A percentile compares a stretch with the other conserved stretches of the same genome.
Evolutionary conservation across 2,329 filamentous ascomycete genomes (phyloP).

Genomic region (Fusarium newnesense): DNA sequence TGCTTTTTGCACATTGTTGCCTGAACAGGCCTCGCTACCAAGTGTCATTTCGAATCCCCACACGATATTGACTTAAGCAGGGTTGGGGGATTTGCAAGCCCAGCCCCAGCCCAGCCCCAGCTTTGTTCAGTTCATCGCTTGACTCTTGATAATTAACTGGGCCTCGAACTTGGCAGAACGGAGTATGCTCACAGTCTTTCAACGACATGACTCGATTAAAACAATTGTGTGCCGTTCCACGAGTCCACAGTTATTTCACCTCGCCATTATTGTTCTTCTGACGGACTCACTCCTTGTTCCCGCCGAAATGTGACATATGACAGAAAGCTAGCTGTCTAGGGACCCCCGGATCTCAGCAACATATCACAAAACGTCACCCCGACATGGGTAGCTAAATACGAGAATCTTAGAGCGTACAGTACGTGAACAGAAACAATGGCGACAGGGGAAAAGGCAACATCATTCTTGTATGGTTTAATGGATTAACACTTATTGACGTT

Average conservation of each 20-base stretch:
- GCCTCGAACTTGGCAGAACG: neutral
- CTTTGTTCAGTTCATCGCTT: neutral
- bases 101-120: neutral
- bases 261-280: constrained; percentile 14
- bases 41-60: constrained; percentile 10
- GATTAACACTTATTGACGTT: neutral
- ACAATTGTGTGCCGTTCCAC: constrained; percentile 7
- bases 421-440: neutral
- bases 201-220: constrained; percentile 10
- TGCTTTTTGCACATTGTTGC: neutral
- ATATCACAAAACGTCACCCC: constrained; percentile 23
- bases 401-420: neutral
- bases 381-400: constrained; percentile 25
- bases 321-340: constrained; percentile 1
- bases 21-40: neutral
- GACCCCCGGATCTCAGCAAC: constrained; percentile 23
- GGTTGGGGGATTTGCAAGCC: constrained; percentile 4
- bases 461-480: neutral
- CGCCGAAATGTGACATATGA: constrained; percentile 32
- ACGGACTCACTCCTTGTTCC: constrained; percentile 3
- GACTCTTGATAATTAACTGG: constrained; percentile 1
- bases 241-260: constrained; percentile 6
- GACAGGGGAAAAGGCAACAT: constrained; percentile 16
- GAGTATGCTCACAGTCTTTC: neutral
- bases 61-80: constrained; percentile 10